phyloP scores from a whole-genome alignment of 2,329 filamentous ascomycete species.

The Pseudogymnoascus sp. region DNA sequence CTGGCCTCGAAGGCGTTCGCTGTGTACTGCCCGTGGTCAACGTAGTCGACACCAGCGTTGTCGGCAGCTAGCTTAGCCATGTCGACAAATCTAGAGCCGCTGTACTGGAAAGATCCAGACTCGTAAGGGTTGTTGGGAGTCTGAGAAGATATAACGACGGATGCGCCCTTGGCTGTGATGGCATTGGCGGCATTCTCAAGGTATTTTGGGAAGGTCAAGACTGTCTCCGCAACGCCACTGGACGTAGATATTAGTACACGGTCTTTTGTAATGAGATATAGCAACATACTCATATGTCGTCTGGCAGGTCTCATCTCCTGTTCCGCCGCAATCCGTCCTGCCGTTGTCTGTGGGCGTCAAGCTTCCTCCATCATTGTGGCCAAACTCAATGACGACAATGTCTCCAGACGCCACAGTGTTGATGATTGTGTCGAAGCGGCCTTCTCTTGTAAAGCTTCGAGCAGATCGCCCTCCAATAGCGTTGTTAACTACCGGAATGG shows the following conservation, averaged over 20 bases:
- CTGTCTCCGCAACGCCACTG: neutral
- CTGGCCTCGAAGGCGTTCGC: constrained; percentile 25
- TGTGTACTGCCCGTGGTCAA: constrained; percentile 19
- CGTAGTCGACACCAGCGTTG: constrained; percentile 18
- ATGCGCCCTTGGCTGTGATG: constrained; percentile 47
- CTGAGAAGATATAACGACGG: constrained; percentile 51
- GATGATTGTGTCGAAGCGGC: constrained; percentile 53
- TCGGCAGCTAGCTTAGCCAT: constrained; percentile 33
- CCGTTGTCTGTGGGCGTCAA: constrained; percentile 51
- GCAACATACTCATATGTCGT: constrained; percentile 9
- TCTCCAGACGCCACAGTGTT: constrained; percentile 48
- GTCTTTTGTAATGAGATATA: neutral
- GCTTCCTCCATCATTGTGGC: constrained; percentile 61
- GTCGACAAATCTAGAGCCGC: constrained; percentile 45
- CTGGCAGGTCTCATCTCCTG: constrained; percentile 19
- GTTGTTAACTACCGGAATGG: constrained; percentile 38
- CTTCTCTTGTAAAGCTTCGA: constrained; percentile 58
- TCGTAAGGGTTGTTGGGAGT: constrained; percentile 61
- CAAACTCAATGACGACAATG: constrained; percentile 64
- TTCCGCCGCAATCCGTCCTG: constrained; percentile 47
- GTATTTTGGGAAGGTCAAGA: constrained; percentile 16
- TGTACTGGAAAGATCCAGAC: constrained; percentile 40
- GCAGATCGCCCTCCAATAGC: constrained; percentile 60
- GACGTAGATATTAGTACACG: neutral
- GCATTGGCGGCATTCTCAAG: constrained; percentile 21